phyloP scores from a whole-genome alignment of 345 rosid genomes.

The Eucalyptus coolabah region DNA sequence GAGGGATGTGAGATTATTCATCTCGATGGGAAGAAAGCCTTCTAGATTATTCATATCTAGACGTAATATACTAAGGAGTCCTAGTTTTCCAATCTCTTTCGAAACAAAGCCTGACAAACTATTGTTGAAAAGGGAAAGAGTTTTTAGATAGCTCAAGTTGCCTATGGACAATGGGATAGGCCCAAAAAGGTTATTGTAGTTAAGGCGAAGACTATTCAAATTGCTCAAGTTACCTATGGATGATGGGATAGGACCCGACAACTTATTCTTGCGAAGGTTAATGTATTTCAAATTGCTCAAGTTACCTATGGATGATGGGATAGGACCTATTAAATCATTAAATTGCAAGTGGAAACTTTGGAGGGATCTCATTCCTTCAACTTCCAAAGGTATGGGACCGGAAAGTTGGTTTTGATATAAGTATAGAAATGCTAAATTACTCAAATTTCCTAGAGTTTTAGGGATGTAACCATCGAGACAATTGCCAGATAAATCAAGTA shows the following conservation, averaged over 20 bases:
- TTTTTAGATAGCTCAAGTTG: neutral
- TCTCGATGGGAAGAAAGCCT: neutral
- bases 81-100: neutral
- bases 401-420: neutral
- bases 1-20: neutral
- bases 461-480: neutral
- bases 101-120: fast-evolving
- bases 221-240: neutral
- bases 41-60: neutral
- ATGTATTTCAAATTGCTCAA: neutral
- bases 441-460: neutral
- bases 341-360: fast-evolving
- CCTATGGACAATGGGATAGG: neutral
- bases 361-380: neutral
- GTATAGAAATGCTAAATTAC: neutral
- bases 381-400: neutral
- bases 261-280: fast-evolving
- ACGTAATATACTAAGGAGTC: too few species aligned
- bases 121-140: fast-evolving
- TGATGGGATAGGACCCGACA: neutral
- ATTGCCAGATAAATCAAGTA: neutral
- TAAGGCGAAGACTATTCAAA: neutral
- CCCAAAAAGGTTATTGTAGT: neutral
- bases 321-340: neutral
- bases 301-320: neutral